Percentiles rank a stretch among this genome's conserved stretches.
phyloP scores from a whole-genome alignment of 129 eudicot species.

The Tagetes patula region DNA sequence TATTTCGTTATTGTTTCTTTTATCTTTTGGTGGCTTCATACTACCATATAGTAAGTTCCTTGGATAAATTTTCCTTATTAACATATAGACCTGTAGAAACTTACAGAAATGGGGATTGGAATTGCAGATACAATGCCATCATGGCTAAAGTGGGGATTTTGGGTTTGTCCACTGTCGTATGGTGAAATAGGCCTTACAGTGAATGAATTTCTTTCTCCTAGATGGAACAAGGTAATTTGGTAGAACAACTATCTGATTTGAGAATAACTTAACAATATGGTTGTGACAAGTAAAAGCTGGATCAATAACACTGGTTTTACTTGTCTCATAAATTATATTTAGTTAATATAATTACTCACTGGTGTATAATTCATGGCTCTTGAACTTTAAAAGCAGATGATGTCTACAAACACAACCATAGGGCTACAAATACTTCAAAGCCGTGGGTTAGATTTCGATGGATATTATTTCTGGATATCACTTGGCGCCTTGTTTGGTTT shows the following conservation, averaged over 20 bases:
- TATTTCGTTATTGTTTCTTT: conserved; percentile 41
- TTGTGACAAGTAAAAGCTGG: background rate
- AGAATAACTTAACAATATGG: background rate
- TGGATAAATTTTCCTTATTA: background rate
- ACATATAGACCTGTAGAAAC: conserved; percentile 6
- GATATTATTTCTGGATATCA: conserved; percentile 58
- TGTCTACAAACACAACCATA: conserved; percentile 51
- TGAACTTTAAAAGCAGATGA: conserved; percentile 28
- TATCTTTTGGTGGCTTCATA: conserved; percentile 63
- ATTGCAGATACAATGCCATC: conserved; percentile 53
- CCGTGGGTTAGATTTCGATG: conserved; percentile 57
- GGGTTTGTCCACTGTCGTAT: conserved; percentile 55
- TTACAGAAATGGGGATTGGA: conserved; percentile 10
- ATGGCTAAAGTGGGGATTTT: conserved; percentile 67
- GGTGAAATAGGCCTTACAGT: conserved; percentile 60
- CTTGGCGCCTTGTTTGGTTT: conserved; percentile 58
- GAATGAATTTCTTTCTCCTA: conserved; percentile 61
- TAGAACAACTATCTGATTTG: conserved; percentile 1
- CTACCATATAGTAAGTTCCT: conserved; percentile 55
- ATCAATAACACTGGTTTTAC: background rate
- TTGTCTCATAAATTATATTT: conserved; percentile 7
- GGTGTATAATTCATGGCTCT: background rate
- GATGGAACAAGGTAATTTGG: conserved; percentile 56
- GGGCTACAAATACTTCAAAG: conserved; percentile 56
- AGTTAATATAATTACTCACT: background rate